Percentiles rank a stretch among this genome's conserved stretches.
Evolutionary conservation across 140 eudicot genomes (phyloP).

Genomic region (Bidens hawaiensis): DNA sequence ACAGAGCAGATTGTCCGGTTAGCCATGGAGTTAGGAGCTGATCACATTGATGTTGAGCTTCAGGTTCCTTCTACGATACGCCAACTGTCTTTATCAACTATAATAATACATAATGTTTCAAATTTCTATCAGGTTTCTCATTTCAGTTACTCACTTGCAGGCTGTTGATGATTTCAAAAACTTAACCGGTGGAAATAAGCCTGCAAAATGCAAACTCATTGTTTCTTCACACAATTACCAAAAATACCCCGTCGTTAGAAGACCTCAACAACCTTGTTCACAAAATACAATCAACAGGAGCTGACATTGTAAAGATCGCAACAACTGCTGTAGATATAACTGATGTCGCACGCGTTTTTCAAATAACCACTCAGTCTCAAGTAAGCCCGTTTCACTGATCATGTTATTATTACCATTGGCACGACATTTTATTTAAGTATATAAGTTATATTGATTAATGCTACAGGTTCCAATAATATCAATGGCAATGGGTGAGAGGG

Average conservation of each 20-base stretch:
- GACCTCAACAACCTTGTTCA: slow-evolving; percentile 88
- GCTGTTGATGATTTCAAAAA: slow-evolving; percentile 64
- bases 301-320: slow-evolving; percentile 93
- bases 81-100: background rate
- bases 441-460: slow-evolving; percentile 17
- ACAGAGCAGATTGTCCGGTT: slow-evolving; percentile 49
- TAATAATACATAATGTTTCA: slow-evolving; percentile 2
- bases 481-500: slow-evolving; percentile 94
- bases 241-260: slow-evolving; percentile 66
- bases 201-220: slow-evolving; percentile 69
- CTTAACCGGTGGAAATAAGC: slow-evolving; percentile 49
- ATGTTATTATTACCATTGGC: background rate
- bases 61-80: slow-evolving; percentile 42
- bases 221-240: slow-evolving; percentile 91
- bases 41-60: slow-evolving; percentile 85
- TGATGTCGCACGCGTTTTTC: slow-evolving; percentile 85
- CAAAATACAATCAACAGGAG: slow-evolving; percentile 78
- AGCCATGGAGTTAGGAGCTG: slow-evolving; percentile 95
- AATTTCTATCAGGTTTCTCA: slow-evolving; percentile 5
- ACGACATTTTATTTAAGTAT: background rate
- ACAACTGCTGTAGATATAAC: slow-evolving; percentile 85
- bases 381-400: slow-evolving; percentile 45
- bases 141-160: slow-evolving; percentile 32
- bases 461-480: slow-evolving; percentile 88
- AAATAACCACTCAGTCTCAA: slow-evolving; percentile 78